Percentiles rank a stretch among this genome's conserved stretches.
Conservation (phyloP, 148 eudicot genomes). For the Amaranthus cruentus region DNA sequence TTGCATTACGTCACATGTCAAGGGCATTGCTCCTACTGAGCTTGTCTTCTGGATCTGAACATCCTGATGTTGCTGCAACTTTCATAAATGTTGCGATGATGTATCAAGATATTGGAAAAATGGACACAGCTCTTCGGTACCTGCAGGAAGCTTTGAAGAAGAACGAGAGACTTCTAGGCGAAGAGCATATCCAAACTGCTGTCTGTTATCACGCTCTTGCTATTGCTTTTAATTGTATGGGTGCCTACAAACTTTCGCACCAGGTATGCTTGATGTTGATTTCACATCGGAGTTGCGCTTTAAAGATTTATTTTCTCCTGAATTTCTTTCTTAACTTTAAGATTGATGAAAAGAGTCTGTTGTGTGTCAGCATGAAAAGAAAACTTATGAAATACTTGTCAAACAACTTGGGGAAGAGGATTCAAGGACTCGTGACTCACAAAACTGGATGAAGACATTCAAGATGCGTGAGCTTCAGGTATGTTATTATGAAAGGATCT, state of each 20-base stretch:
- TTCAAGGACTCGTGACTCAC: constrained; percentile 89
- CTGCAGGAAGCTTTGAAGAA: constrained; percentile 93
- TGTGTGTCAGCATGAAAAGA: constrained; percentile 86
- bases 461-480: constrained; percentile 91
- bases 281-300: constrained; percentile 1
- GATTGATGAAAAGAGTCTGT: not conserved
- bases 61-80: constrained; percentile 97
- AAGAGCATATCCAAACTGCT: constrained; percentile 97
- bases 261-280: constrained; percentile 43
- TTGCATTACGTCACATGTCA: constrained; percentile 91
- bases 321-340: not conserved
- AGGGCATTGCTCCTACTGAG: constrained; percentile 82
- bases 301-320: not conserved
- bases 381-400: constrained; percentile 87
- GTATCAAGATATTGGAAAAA: constrained; percentile 93
- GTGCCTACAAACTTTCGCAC: constrained; percentile 85
- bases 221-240: constrained; percentile 92
- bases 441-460: constrained; percentile 92
- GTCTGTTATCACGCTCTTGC: constrained; percentile 97
- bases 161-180: constrained; percentile 87
- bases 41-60: constrained; percentile 94
- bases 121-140: constrained; percentile 91
- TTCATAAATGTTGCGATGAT: constrained; percentile 98
- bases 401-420: constrained; percentile 98
- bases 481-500: not conserved